Evolutionary conservation across 441 rosid genomes (phyloP), one percentile per base, ranked within the genome.

Genomic region (Croton laevigatus): DNA sequence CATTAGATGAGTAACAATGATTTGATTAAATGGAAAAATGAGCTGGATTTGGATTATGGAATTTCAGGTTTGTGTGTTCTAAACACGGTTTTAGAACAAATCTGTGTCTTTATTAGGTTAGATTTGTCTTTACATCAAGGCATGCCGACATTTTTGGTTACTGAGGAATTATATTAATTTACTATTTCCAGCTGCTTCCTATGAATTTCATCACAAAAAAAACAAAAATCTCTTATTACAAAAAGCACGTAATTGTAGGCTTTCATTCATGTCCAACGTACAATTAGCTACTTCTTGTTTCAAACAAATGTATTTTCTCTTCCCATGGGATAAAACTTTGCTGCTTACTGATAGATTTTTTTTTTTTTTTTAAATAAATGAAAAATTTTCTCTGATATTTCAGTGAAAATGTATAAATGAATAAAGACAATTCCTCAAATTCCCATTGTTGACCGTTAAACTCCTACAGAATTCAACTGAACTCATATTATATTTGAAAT

Each of bases 61-160:
- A 37, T 45, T 27, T 42, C 36, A 23, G 9, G 7, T 34, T n/a
- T 3, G 0, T 16, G 8, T 71, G 63, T 49, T 59, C 48, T 61
- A 53, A 62, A 16, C 67, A 52, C 45, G 63, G 32, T 23, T 23
- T 73, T 45, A 20, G 52, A 75, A 57, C 60, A 71, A 71, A 73
- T 80, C 75, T 76, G 59, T 65, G 64, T 71, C 45, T 17, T 14
- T 60, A 49, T 75, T 71, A 40, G 76, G 75, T 68, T 48, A 34
- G 59, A 36, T 17, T n/a, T 22, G 7, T 14, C 54, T 62, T 68
- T 68, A 27, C 77, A 76, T 79, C 71, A 48, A 71, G 74, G 60
- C 62, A 17, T 78, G 82, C 85, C 82, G 79, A 81, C 81, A 72
- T 73, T 52, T 32, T 65, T 16, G 51, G 22, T 27, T 49, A 2